A percentile compares a stretch with the other conserved stretches of the same genome.
Evolutionary conservation across 2,329 filamentous ascomycete species (phyloP).

Genomic region (Ilyonectria mors-panacis): DNA sequence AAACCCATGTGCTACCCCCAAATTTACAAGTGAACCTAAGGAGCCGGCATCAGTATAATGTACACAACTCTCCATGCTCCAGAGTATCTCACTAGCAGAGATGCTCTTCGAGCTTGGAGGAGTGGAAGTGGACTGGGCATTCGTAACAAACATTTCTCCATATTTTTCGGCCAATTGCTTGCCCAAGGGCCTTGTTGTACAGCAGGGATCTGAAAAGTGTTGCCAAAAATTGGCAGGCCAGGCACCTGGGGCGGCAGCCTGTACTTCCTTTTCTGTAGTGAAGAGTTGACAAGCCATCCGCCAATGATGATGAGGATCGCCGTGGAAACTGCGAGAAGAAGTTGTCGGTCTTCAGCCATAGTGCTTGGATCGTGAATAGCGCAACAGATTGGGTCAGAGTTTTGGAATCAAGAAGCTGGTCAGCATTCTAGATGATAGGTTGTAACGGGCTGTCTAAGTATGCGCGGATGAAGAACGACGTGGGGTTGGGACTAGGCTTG

Average conservation of each 20-base stretch:
- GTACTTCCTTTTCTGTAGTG: slow-evolving; percentile 6
- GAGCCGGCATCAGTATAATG: background rate
- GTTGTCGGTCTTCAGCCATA: background rate
- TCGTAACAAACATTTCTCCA: slow-evolving; percentile 15
- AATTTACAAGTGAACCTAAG: slow-evolving; percentile 18
- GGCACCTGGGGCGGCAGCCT: slow-evolving; percentile 4
- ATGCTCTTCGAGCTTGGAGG: no score
- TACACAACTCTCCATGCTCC: background rate
- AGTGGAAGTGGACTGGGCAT: no score
- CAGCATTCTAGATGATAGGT: no score
- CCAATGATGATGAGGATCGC: background rate
- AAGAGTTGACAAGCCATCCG: slow-evolving; percentile 2
- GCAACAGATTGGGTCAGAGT: background rate
- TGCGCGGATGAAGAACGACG: no score
- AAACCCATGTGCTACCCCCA: slow-evolving; percentile 10
- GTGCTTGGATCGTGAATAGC: background rate
- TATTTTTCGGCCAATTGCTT: slow-evolving; percentile 3
- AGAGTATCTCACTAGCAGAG: background rate
- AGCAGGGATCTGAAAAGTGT: slow-evolving; percentile 3
- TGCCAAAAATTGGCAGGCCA: slow-evolving; percentile 3
- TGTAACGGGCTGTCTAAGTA: no score
- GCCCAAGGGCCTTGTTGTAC: slow-evolving; percentile 2
- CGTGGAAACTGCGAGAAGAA: background rate
- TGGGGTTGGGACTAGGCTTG: no score
- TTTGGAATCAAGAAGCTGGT: background rate